These are phyloP conservation scores for Pseudogymnoascus sp. DNA, from an alignment of 2,329 filamentous ascomycete species.

Conservation along the genomic window DNA sequence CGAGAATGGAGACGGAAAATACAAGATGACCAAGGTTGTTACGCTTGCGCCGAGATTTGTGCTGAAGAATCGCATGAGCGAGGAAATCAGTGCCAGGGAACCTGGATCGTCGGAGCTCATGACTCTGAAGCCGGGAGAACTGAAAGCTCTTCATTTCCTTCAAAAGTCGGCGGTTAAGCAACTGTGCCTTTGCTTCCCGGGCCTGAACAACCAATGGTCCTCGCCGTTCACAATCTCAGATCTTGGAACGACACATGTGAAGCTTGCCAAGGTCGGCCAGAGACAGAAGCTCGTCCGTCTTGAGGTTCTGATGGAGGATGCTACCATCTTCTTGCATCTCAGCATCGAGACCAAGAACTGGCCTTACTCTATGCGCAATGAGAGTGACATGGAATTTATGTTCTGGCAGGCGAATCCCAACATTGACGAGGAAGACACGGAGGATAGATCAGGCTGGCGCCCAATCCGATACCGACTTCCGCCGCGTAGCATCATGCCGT, in stretches of 20 bases:
- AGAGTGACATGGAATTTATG: constrained; percentile 92
- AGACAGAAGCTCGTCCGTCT: constrained; percentile 80
- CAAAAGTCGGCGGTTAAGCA: constrained; percentile 80
- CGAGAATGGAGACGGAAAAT: constrained; percentile 88
- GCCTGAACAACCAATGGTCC: constrained; percentile 94
- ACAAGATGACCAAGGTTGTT: constrained; percentile 93
- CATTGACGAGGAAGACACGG: constrained; percentile 78
- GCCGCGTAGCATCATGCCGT: constrained; percentile 95
- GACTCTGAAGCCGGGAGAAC: constrained; percentile 66
- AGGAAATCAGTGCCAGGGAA: constrained; percentile 84
- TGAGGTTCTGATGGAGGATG: constrained; percentile 85
- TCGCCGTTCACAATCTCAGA: constrained; percentile 97
- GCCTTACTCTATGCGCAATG: constrained; percentile 98
- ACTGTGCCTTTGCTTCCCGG: constrained; percentile 84
- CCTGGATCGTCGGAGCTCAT: constrained; percentile 84
- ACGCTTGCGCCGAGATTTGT: constrained; percentile 90
- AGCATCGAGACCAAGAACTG: constrained; percentile 89
- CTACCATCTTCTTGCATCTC: constrained; percentile 88
- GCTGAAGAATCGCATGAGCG: constrained; percentile 83
- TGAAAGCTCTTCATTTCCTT: constrained; percentile 84
- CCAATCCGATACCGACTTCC: constrained; percentile 89
- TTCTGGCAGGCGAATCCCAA: constrained; percentile 96
- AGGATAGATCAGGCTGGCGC: constrained; percentile 82
- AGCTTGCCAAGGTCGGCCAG: constrained; percentile 84
- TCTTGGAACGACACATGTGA: constrained; percentile 85